These are phyloP conservation scores for Zangia roseola DNA, from an alignment of 768 basidiomycete species.

Conservation along the genomic window DNA sequence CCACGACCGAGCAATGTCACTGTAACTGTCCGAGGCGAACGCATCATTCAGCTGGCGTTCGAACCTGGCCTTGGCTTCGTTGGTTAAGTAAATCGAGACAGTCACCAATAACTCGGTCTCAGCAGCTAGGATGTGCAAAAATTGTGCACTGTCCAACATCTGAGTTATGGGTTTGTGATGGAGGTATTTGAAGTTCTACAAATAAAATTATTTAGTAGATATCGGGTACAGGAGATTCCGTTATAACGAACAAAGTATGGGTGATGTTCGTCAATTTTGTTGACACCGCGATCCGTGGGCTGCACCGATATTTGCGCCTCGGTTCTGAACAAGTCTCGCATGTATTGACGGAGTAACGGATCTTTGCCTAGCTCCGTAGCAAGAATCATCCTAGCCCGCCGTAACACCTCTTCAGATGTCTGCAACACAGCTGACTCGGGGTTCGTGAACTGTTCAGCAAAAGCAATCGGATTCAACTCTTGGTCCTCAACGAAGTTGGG, in stretches of 20 bases:
- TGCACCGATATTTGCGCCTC: slow-evolving; percentile 75
- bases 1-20: slow-evolving; percentile 86
- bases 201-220: slow-evolving; percentile 5
- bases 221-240: not conserved
- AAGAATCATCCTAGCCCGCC: slow-evolving; percentile 77
- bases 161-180: slow-evolving; percentile 69
- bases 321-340: slow-evolving; percentile 71
- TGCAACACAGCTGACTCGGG: slow-evolving; percentile 58
- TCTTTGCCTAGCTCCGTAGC: slow-evolving; percentile 92
- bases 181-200: slow-evolving; percentile 93
- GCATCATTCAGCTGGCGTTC: slow-evolving; percentile 76
- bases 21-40: slow-evolving; percentile 81
- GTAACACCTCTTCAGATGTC: slow-evolving; percentile 65
- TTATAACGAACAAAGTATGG: slow-evolving; percentile 59
- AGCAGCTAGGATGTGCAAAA: slow-evolving; percentile 86
- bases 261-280: slow-evolving; percentile 74
- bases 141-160: slow-evolving; percentile 74
- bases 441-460: slow-evolving; percentile 85
- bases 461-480: slow-evolving; percentile 71
- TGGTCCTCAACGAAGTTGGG: slow-evolving; percentile 79
- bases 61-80: slow-evolving; percentile 61
- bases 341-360: slow-evolving; percentile 76
- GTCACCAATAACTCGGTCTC: slow-evolving; percentile 88
- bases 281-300: slow-evolving; percentile 84
- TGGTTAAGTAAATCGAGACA: slow-evolving; percentile 65